A percentile compares a stretch with the other conserved stretches of the same genome.
Evolutionary conservation across 352 stramenopile species (phyloP).

Genomic region (Thalassiosira sp.): DNA sequence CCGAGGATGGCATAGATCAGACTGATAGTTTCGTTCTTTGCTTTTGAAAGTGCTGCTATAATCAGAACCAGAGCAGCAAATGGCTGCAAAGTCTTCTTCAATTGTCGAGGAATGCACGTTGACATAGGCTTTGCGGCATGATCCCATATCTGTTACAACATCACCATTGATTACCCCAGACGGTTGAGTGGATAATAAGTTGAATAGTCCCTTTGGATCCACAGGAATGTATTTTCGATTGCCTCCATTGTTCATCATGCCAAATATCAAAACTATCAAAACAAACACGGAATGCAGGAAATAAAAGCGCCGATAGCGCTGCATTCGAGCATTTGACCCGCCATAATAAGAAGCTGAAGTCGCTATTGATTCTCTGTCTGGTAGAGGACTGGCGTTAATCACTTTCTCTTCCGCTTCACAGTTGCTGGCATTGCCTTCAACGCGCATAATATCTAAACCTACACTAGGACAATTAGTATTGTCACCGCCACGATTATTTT

Average conservation of each 20-base stretch:
- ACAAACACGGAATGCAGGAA: conserved; percentile 21
- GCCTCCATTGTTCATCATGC: conserved; percentile 42
- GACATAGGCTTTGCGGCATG: conserved; percentile 67
- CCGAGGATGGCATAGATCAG: conserved; percentile 41
- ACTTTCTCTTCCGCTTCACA: background rate
- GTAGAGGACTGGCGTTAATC: background rate
- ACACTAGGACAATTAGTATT: background rate
- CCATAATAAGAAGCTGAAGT: background rate
- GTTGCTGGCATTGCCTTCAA: background rate
- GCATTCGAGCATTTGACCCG: background rate
- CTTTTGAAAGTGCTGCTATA: background rate
- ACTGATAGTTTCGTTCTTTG: conserved; percentile 23
- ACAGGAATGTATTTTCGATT: conserved; percentile 72
- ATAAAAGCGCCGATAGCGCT: conserved; percentile 25
- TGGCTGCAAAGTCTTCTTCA: conserved; percentile 45
- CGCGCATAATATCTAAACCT: background rate
- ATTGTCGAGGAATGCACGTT: conserved; percentile 64
- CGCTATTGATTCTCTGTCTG: background rate
- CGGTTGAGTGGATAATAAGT: conserved; percentile 3
- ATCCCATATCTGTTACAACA: background rate
- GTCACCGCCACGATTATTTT: background rate
- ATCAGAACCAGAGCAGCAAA: conserved; percentile 55
- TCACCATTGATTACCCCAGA: conserved; percentile 3
- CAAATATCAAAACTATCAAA: conserved; percentile 19
- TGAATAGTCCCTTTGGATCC: conserved; percentile 35